Evolutionary conservation across 257 asterid genomes (phyloP), one percentile per base, ranked within the genome.

Genomic region (Fraxinus cuspidata): DNA sequence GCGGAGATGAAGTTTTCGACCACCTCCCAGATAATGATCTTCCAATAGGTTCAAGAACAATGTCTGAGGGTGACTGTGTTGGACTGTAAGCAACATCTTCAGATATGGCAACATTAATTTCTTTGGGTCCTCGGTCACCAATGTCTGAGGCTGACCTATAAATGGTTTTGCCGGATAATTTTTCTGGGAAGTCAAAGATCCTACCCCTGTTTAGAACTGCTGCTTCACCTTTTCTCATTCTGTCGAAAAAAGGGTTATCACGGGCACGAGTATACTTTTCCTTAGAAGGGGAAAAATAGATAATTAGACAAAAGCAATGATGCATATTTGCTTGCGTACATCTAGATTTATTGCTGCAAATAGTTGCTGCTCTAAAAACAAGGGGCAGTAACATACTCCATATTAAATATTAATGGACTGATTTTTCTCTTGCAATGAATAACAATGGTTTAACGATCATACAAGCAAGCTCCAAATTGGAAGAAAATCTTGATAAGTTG

Each of bases 181-280:
- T 90, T 77, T 67, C 88, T 73, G 75, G 89, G 65, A 85, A 81
- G 75, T 84, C 88, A 12, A 79, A 76, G 64, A 75, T 80, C 67
- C 74, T 81, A 64, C 80, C 90, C 81, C 82, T 89, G 80, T 82
- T 84, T 38, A 25, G 70, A 35, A 25, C 53, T 37, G 78, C 82
- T 60, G 91, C 89, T 73, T 88, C 92, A 60, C 90, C 90, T 84
- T 87, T 90, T 81, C 94, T 84, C 90, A 92, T 90, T 37, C 97
- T 96, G 69, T 86, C 80, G 70, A 92, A 89, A 84, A 83, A 86
- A 25, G 91, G 92, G 78, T 85, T 81, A 74, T 92, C 94, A 31
- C 96, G 92, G 76, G 89, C 88, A 77, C 97, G 90, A 60, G 65
- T 75, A 74, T 84, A 92, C 67, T 74, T 73, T 73, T 83, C 90